Conservation (phyloP, 1,284 basidiomycete genomes). For the Caloboletus firmus region DNA sequence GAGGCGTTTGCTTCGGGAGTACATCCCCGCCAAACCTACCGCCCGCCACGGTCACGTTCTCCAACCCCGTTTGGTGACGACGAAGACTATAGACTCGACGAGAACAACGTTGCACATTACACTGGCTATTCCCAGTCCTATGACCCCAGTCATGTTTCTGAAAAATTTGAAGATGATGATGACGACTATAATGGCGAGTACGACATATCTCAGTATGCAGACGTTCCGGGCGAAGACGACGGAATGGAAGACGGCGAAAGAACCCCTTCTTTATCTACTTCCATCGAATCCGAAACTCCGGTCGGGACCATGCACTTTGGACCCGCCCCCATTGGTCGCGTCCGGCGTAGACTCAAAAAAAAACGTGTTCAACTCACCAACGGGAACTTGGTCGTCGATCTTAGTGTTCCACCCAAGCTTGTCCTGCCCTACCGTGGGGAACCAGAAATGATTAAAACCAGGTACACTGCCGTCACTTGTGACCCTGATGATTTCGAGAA, state of each 20-base stretch:
- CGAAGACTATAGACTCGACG: constrained; percentile 62
- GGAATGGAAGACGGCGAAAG: constrained; percentile 29
- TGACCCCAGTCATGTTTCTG: constrained; percentile 30
- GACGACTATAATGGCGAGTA: constrained; percentile 21
- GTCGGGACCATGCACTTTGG: constrained; percentile 81
- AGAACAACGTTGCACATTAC: constrained; percentile 53
- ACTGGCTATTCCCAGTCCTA: constrained; percentile 40
- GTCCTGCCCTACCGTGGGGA: constrained; percentile 81
- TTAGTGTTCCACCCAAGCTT: constrained; percentile 82
- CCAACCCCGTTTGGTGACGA: constrained; percentile 71
- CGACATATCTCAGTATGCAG: constrained; percentile 37
- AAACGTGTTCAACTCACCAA: constrained; percentile 73
- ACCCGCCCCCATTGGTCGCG: constrained; percentile 78
- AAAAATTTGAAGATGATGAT: constrained; percentile 28
- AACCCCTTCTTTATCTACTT: constrained; percentile 44
- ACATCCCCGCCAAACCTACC: constrained; percentile 48
- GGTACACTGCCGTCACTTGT: constrained; percentile 88
- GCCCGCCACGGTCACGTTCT: constrained; percentile 61
- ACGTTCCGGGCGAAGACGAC: constrained; percentile 28
- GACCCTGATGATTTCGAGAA: constrained; percentile 92
- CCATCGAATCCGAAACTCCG: constrained; percentile 44
- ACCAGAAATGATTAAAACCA: constrained; percentile 81
- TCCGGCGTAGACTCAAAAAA: constrained; percentile 73
- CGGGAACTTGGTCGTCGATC: constrained; percentile 85
- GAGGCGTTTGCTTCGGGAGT: constrained; percentile 67